phyloP scores from a whole-genome alignment of 2,329 filamentous ascomycete genomes.

The Paracoccidioides brasiliensis region DNA sequence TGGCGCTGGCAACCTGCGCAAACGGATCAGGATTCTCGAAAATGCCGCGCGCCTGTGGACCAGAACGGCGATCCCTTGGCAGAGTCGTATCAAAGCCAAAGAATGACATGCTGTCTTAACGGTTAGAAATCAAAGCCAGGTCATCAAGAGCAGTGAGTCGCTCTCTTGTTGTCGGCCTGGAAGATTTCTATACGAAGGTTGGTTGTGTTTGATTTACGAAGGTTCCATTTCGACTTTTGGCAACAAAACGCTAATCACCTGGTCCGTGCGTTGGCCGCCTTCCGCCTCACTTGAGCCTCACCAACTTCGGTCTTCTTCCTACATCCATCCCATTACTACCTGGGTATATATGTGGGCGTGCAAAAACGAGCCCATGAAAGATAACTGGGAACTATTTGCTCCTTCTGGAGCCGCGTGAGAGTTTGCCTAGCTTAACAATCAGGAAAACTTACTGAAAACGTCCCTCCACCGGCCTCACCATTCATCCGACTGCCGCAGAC shows the following conservation, averaged over 20 bases:
- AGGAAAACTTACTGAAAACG: too few relatives aligned
- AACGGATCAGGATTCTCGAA: conserved; percentile 88
- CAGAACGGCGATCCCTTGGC: conserved; percentile 53
- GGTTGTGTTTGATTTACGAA: background rate
- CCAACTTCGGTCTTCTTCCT: background rate
- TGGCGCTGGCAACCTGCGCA: conserved; percentile 56
- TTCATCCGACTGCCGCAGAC: too few relatives aligned
- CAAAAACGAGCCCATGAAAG: too few relatives aligned
- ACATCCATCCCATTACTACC: background rate
- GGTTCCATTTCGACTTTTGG: background rate
- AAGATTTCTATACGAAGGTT: too few relatives aligned
- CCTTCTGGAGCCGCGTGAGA: too few relatives aligned
- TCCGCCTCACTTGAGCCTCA: background rate
- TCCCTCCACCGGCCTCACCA: too few relatives aligned
- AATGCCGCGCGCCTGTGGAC: conserved; percentile 51
- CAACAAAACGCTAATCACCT: background rate
- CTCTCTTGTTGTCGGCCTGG: background rate
- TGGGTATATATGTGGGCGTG: background rate
- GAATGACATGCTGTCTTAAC: conserved; percentile 58
- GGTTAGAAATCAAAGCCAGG: background rate
- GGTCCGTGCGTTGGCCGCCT: background rate
- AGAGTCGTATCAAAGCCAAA: conserved; percentile 72
- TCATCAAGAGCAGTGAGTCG: background rate
- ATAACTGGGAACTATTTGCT: too few relatives aligned
- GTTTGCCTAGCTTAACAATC: too few relatives aligned